Evolutionary conservation across 2,329 filamentous ascomycete genomes (phyloP), one percentile per base, ranked within the genome.

Genomic region (Fusarium buharicum): DNA sequence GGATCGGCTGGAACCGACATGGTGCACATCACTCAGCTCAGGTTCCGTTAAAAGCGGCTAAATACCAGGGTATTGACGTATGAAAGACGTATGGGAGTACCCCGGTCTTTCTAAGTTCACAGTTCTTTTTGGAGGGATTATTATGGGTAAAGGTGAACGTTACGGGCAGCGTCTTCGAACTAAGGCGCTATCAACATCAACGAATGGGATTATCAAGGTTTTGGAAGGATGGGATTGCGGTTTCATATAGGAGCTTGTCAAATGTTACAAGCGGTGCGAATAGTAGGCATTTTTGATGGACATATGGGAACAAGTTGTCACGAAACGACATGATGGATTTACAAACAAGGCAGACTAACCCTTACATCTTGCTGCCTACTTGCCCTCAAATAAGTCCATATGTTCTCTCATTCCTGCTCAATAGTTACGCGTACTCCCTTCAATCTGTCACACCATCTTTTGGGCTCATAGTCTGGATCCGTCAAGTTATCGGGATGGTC

Each of bases 381-480:
- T 30, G 10, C n/a, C 5, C 11, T n/a, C 30, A 33, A n/a, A n/a
- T 13, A 28, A 13, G 27, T 13, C 9, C 27, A 28, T 8, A 24
- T 24, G 22, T 16, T 28, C 6, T 27, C 27, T 40, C 17, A 18
- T 9, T 36, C 16, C 22, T 18, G 11, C 12, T 20, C 47, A 59
- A 18, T 39, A 34, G 7, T 55, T 46, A 17, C 48, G 45, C 4
- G 31, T 28, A 31, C 22, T 24, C 57, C 55, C 5, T 39, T 49
- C 43, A 70, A 49, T 5, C 53, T 47, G 24, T 63, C 31, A 36
- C 55, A 49, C 68, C 67, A 70, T 3, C 17, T 39, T 30, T 41
- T 50, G 9, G 37, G 44, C 36, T 49, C 36, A 20, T 57, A 49
- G 16, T 59, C 38, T 11, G 20, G 16, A 8, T 62, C 58, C 6